Evolutionary conservation across 2,329 filamentous ascomycete species (phyloP), one percentile per base, ranked within the genome.

Genomic region (Lachnellula occidentalis): DNA sequence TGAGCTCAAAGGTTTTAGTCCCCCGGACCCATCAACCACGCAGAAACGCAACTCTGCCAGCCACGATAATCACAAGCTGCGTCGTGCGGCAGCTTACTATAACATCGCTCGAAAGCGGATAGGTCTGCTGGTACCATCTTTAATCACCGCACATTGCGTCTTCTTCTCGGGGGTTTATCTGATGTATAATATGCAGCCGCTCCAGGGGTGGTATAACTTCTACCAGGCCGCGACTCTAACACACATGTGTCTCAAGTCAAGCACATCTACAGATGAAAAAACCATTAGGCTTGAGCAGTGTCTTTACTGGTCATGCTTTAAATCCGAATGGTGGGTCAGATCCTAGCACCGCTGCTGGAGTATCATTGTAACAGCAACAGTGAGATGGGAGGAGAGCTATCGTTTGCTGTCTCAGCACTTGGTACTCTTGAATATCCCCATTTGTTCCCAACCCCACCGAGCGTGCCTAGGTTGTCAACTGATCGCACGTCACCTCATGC

Each of bases 261-360:
- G 31, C 22, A 47, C 34, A 45, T 17, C 43, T 15, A 15, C 19
- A 36, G 27, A 34, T 24, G 45, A 48, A 22, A 15, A 27, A 31
- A 36, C 21, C 5, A 14, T 27, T 48, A 61, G 59, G 48, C 59
- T 74, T 2, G 72, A 74, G 57, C 71, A 75, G 53, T 65, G 71
- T 36, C 58, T 75, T 1, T 74, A 73, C 60, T 75, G 72, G 72
- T 72, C 69, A 7, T 73, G 71, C 50, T 74, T 73, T 63, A 75
- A 75, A 59, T 72, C 72, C 1, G 72, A 74, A 58, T 70, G 69
- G 54, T 53, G 41, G 19, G 53, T 34, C 15, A 12, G 9, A 21
- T 24, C 22, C 31, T 36, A 70, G 2, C 8, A 31, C 27, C 8
- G 27, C 8, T 31, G 27, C 8, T 31, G 27, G 27, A 31, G 8